Conservation (phyloP, 352 stramenopile species). For the Hyaloperonospora brassicae region DNA sequence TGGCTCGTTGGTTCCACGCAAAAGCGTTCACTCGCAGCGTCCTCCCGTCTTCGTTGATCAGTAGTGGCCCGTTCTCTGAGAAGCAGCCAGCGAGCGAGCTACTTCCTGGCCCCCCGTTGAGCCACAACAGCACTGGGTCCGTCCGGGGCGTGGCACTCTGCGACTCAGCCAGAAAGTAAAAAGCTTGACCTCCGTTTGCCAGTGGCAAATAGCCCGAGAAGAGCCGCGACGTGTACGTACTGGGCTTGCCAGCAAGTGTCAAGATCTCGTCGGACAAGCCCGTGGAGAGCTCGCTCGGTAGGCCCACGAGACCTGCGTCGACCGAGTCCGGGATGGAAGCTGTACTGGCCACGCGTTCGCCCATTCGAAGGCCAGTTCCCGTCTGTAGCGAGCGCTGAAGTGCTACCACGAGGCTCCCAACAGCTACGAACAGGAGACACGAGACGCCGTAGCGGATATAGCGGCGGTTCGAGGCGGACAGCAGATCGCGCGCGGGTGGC, state of each 20-base stretch:
- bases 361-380: slow-evolving; percentile 19
- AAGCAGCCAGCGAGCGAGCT: slow-evolving; percentile 58
- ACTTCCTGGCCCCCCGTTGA: slow-evolving; percentile 55
- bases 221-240: slow-evolving; percentile 40
- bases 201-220: slow-evolving; percentile 56
- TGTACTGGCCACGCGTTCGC: slow-evolving; percentile 4
- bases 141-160: slow-evolving; percentile 30
- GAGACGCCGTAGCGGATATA: slow-evolving; percentile 22
- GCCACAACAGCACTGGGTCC: slow-evolving; percentile 60
- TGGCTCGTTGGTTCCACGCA: slow-evolving; percentile 50
- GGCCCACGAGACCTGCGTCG: slow-evolving; percentile 7
- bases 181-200: slow-evolving; percentile 45
- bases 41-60: slow-evolving; percentile 47
- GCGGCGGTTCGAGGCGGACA: slow-evolving; percentile 17
- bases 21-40: slow-evolving; percentile 39
- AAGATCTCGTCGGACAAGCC: slow-evolving; percentile 44
- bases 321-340: slow-evolving; percentile 17
- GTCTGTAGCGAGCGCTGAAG: slow-evolving; percentile 25
- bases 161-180: slow-evolving; percentile 65
- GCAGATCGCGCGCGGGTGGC: slow-evolving; percentile 14
- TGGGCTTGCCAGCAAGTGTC: slow-evolving; percentile 32
- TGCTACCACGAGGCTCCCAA: slow-evolving; percentile 29
- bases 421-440: slow-evolving; percentile 22
- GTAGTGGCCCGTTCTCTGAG: slow-evolving; percentile 58
- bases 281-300: slow-evolving; percentile 17